Evolutionary conservation across 2,329 filamentous ascomycete species (phyloP).

Genomic region (Sporothrix humicola): DNA sequence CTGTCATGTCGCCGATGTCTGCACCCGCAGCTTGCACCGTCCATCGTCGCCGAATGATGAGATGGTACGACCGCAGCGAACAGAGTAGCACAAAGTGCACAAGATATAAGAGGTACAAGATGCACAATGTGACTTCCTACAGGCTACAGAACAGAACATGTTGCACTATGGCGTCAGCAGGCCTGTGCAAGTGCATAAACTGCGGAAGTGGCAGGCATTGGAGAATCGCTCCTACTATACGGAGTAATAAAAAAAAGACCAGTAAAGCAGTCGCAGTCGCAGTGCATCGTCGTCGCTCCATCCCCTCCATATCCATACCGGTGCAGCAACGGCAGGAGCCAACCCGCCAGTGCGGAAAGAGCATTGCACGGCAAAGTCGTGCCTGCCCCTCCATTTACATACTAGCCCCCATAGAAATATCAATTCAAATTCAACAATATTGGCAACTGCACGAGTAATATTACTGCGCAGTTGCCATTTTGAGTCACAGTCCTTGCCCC

Average conservation of each 20-base stretch:
- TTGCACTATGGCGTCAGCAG: background rate
- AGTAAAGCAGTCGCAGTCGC: background rate
- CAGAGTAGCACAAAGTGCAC: conserved; percentile 4
- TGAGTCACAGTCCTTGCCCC: conserved; percentile 20
- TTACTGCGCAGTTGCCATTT: background rate
- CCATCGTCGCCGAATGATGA: conserved; percentile 13
- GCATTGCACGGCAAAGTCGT: conserved; percentile 8
- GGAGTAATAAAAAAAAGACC: too few relatives aligned
- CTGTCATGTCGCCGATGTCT: conserved; percentile 7
- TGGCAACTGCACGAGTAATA: background rate
- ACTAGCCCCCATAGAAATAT: background rate
- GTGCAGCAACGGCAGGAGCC: conserved; percentile 10
- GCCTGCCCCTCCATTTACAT: conserved; percentile 13
- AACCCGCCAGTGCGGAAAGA: conserved; percentile 17
- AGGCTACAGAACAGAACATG: background rate
- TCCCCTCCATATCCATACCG: background rate
- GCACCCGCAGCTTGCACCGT: background rate
- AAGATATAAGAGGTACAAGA: background rate
- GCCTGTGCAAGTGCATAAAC: background rate
- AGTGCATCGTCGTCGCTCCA: background rate
- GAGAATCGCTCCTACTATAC: too few relatives aligned
- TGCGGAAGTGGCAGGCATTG: background rate
- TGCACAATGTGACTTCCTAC: background rate
- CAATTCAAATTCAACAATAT: conserved; percentile 8
- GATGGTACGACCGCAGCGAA: background rate